phyloP scores from a whole-genome alignment of 805 yeast species.

The Nakazawaea populi region DNA sequence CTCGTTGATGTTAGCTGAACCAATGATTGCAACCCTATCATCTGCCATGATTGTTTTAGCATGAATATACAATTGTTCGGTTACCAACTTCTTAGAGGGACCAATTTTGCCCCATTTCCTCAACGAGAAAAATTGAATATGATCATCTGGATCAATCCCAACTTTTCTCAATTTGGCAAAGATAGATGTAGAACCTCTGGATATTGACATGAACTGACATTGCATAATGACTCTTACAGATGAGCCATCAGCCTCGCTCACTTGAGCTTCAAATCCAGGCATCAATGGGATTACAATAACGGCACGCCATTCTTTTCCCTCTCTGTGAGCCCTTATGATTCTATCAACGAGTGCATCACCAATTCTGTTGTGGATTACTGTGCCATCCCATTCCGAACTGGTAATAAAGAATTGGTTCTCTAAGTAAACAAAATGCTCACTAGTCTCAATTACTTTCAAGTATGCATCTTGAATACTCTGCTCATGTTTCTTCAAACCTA shows the following conservation, averaged over 20 bases:
- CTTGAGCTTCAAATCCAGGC: constrained; percentile 96
- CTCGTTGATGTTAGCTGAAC: constrained; percentile 96
- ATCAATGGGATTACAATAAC: constrained; percentile 87
- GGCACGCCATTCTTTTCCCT: constrained; percentile 81
- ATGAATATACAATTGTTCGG: constrained; percentile 92
- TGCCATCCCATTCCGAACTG: constrained; percentile 81
- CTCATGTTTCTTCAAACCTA: constrained; percentile 81
- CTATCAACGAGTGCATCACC: constrained; percentile 98
- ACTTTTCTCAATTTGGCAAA: constrained; percentile 73
- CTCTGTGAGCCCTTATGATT: constrained; percentile 80
- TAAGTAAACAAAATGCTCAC: constrained; percentile 88
- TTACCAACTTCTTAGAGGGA: constrained; percentile 60
- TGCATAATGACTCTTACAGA: constrained; percentile 95
- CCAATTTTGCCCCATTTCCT: constrained; percentile 97
- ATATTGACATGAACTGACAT: constrained; percentile 90
- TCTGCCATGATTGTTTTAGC: constrained; percentile 90
- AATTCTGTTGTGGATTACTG: constrained; percentile 76
- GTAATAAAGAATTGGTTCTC: constrained; percentile 95
- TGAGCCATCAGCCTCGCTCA: constrained; percentile 90
- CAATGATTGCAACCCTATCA: constrained; percentile 89
- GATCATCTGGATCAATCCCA: constrained; percentile 85
- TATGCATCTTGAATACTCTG: constrained; percentile 92
- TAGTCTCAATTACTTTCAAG: constrained; percentile 80
- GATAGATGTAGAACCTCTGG: constrained; percentile 83
- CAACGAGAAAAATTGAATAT: constrained; percentile 85